These are phyloP conservation scores for Colletotrichum coccodes DNA, from an alignment of 2,329 filamentous ascomycete genomes.

Conservation along the genomic window DNA sequence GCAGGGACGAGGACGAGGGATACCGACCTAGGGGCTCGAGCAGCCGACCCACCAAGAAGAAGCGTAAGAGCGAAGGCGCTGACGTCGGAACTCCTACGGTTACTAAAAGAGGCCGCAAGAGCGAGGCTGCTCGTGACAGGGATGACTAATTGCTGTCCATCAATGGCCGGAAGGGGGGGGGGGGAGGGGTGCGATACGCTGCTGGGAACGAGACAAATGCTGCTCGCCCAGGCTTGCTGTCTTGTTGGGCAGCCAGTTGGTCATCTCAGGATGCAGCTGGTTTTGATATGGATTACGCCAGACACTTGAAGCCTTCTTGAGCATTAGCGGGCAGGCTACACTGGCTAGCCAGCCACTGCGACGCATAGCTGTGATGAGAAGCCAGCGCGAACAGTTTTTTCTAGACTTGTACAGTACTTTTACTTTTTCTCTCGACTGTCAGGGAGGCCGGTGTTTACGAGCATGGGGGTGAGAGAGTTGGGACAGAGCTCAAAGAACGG, in stretches of 20 bases:
- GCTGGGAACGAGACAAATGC: too few species aligned
- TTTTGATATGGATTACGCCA: neutral
- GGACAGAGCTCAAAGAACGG: neutral
- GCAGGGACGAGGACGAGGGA: slow-evolving; percentile 61
- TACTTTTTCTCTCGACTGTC: neutral
- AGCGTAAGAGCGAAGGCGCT: slow-evolving; percentile 64
- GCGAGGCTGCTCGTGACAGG: slow-evolving; percentile 30
- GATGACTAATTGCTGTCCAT: slow-evolving; percentile 15
- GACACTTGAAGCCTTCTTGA: neutral
- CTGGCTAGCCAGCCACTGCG: too few species aligned
- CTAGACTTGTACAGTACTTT: slow-evolving; percentile 20
- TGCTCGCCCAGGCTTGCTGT: neutral
- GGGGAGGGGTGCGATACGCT: neutral
- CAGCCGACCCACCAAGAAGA: slow-evolving; percentile 63
- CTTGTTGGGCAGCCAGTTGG: neutral
- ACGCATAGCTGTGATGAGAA: neutral
- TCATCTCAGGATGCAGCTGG: neutral
- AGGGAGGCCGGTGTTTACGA: neutral
- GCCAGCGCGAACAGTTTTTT: neutral
- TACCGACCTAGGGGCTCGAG: slow-evolving; percentile 68
- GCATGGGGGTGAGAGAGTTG: neutral
- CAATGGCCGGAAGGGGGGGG: neutral
- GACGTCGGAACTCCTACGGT: slow-evolving; percentile 43
- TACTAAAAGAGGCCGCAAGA: slow-evolving; percentile 45
- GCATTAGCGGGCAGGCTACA: too few species aligned